Conservation (phyloP, 306 rosid species). For the Abrus pulchellus region DNA sequence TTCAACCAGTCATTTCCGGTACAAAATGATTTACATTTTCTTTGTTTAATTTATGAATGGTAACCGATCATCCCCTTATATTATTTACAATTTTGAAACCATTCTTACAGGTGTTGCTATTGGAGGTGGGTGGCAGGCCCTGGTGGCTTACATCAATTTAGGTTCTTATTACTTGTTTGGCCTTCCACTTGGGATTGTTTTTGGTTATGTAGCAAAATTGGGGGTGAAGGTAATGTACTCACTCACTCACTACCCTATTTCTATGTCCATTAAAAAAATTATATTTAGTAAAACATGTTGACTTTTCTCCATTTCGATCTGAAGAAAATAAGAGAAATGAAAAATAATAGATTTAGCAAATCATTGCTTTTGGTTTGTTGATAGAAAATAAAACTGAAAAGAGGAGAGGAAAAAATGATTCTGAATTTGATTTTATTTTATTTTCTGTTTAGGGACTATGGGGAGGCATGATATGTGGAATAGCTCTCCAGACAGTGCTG, state of each 20-base stretch:
- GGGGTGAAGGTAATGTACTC: constrained; percentile 71
- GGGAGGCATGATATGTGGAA: constrained; percentile 68
- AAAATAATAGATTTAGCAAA: not conserved
- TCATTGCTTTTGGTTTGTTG: not conserved
- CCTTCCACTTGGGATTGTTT: constrained; percentile 74
- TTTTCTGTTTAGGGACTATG: constrained; percentile 53
- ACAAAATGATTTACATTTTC: constrained; percentile 7
- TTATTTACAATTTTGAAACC: constrained; percentile 7
- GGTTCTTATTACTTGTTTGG: constrained; percentile 87
- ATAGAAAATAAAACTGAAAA: not conserved
- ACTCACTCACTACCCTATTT: constrained; percentile 4
- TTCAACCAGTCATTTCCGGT: constrained; percentile 95
- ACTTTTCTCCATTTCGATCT: not conserved
- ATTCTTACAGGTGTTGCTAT: constrained; percentile 81
- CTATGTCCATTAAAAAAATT: not conserved
- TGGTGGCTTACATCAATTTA: constrained; percentile 84
- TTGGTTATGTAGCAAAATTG: constrained; percentile 65
- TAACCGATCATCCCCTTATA: not conserved
- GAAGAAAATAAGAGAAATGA: constrained; percentile 7
- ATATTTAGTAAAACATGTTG: not conserved
- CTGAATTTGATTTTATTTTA: constrained; percentile 22
- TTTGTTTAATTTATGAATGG: constrained; percentile 13
- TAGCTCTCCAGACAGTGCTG: constrained; percentile 53
- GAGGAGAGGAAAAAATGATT: not conserved
- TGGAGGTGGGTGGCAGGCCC: constrained; percentile 95